phyloP scores from a whole-genome alignment of 495 filamentous ascomycete species.

The Penicillium ucsense region DNA sequence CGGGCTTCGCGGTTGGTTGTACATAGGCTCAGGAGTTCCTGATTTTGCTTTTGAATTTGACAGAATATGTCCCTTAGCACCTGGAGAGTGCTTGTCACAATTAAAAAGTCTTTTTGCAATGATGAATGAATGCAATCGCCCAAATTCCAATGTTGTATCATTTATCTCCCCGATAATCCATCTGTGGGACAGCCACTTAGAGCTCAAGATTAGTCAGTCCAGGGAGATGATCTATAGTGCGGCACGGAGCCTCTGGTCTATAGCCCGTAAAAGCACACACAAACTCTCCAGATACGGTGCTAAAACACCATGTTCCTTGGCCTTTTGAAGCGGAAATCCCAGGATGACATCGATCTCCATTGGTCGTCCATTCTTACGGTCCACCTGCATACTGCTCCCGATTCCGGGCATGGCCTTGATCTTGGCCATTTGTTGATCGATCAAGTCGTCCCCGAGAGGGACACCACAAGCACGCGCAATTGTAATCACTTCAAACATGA shows the following conservation, averaged over 20 bases:
- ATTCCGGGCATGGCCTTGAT: slow-evolving; percentile 33
- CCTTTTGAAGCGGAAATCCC: slow-evolving; percentile 40
- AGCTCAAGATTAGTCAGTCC: background rate
- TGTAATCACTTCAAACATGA: slow-evolving; percentile 43
- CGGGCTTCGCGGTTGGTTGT: too few relatives aligned
- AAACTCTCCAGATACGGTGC: slow-evolving; percentile 40
- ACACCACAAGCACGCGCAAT: slow-evolving; percentile 37
- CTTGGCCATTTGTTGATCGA: slow-evolving; percentile 32
- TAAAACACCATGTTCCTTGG: slow-evolving; percentile 36
- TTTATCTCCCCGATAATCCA: too few relatives aligned
- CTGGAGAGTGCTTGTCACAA: too few relatives aligned
- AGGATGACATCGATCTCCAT: slow-evolving; percentile 51
- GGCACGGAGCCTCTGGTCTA: slow-evolving; percentile 15
- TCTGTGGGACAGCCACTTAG: background rate
- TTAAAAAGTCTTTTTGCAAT: too few relatives aligned
- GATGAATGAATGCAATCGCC: too few relatives aligned
- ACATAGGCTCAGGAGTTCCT: too few relatives aligned
- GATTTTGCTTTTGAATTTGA: too few relatives aligned
- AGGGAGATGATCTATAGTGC: slow-evolving; percentile 1
- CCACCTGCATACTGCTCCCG: slow-evolving; percentile 46
- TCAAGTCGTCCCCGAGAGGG: slow-evolving; percentile 25
- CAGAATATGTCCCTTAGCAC: too few relatives aligned
- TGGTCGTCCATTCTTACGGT: slow-evolving; percentile 35
- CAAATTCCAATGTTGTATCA: too few relatives aligned
- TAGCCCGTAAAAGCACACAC: slow-evolving; percentile 21